Base-by-base conservation (phyloP, 495 filamentous ascomycete genomes). In the Trichoderma asperelloides region DNA sequence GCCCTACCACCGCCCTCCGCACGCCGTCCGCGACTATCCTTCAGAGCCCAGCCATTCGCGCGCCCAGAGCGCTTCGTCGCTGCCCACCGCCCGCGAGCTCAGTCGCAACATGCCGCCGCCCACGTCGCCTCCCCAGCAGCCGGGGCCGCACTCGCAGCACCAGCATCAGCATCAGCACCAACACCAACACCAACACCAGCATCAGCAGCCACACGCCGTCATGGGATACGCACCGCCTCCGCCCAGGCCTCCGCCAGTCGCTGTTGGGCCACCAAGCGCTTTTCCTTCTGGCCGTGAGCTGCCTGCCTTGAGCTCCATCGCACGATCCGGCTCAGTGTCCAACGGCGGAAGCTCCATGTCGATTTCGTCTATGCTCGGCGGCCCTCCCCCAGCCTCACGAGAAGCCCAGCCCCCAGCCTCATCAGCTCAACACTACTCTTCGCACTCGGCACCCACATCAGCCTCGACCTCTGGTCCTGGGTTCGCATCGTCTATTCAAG, bases 301-400 rank as follows among this genome's bases (percentile, higher is more conserved):
- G 23, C 85, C 85, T 33, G 76, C 82, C 2, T 70, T 85, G 47
- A 78, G 80, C 69, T 76, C 84, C 5, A 74, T 85, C 30, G 70
- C 79, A 9, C 76, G 83, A 67, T 75, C 78, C 6, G 74, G 71
- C 12, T 76, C 73, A 63, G 55, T 18, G 55, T 60, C 55, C 30
- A n/a, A 15, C 16, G 55, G 55, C 55, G 75, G 87, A 16, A 89
- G 89, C 76, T 90, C 89, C 80, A 98, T 98, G 95, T 96, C 95
- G 25, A 98, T 98, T 72, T 95, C 92, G 11, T 91, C 95, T 25
- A 92, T 98, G 84, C 85, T 98, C 25, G 88, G 89, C 60, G 86
- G 86, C n/a, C 85, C 88, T 45, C 75, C 84, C 21, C 72, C 80
- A 9, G 69, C 76, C 57, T 80, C 85, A 64, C 85, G 90, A 69